Percentiles rank a stretch among this genome's conserved stretches.
These are phyloP conservation scores for button mushroom (Agaricus bisporus) DNA, from an alignment of 768 basidiomycete genomes.

Conservation along the genomic window DNA sequence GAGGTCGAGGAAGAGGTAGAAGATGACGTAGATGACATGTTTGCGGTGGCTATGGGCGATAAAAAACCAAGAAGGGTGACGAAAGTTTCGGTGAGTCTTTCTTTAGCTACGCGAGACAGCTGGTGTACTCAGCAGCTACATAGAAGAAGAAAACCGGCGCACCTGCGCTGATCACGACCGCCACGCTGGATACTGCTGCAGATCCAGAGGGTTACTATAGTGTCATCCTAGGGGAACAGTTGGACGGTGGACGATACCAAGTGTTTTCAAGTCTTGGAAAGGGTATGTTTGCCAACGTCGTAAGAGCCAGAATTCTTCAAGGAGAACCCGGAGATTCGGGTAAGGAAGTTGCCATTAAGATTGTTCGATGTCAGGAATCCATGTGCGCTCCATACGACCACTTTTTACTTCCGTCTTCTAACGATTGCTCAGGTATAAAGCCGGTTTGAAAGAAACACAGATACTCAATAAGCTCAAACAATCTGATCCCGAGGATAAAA, in stretches of 20 bases:
- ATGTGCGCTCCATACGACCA: slow-evolving; percentile 56
- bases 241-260: slow-evolving; percentile 90
- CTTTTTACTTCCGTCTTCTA: background rate
- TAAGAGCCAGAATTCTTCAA: slow-evolving; percentile 78
- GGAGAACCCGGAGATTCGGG: slow-evolving; percentile 47
- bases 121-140: background rate
- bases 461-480: slow-evolving; percentile 83
- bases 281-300: slow-evolving; percentile 98
- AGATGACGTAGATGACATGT: slow-evolving; percentile 96
- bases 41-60: slow-evolving; percentile 52
- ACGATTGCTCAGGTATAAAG: slow-evolving; percentile 68
- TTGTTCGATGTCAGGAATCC: slow-evolving; percentile 90
- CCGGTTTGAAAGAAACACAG: slow-evolving; percentile 86
- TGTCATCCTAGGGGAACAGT: slow-evolving; percentile 88
- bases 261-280: slow-evolving; percentile 94
- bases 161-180: slow-evolving; percentile 61
- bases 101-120: background rate
- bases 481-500: slow-evolving; percentile 95
- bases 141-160: slow-evolving; percentile 39
- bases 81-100: slow-evolving; percentile 40
- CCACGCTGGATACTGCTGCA: slow-evolving; percentile 82
- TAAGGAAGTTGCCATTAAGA: slow-evolving; percentile 94
- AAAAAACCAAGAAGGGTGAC: slow-evolving; percentile 58
- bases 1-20: slow-evolving; percentile 57
- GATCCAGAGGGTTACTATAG: slow-evolving; percentile 96